A percentile compares a stretch with the other conserved stretches of the same genome.
phyloP scores from a whole-genome alignment of 345 rosid genomes.

The Eutrema japonicum region DNA sequence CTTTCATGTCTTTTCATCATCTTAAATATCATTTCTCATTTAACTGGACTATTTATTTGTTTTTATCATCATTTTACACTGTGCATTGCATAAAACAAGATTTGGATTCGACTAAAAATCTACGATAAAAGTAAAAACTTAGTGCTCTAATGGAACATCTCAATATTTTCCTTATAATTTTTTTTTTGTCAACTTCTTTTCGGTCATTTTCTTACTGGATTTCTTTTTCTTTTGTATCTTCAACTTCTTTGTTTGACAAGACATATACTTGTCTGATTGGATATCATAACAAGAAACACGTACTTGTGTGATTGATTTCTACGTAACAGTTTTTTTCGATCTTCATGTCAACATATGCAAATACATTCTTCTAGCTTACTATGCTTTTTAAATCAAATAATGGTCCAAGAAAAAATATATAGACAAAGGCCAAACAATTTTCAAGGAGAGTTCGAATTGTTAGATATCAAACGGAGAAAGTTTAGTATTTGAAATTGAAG shows the following conservation, averaged over 20 bases:
- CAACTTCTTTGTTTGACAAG: constrained; percentile 37
- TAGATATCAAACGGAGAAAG: not conserved
- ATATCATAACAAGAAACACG: constrained; percentile 36
- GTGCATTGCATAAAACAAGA: not conserved
- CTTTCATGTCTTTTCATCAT: constrained; percentile 31
- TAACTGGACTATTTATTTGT: not conserved
- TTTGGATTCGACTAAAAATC: constrained; percentile 5
- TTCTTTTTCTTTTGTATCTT: constrained; percentile 22
- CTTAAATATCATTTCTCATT: not conserved
- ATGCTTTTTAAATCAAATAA: constrained; percentile 3
- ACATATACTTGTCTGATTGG: constrained; percentile 37
- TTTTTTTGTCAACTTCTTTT: constrained; percentile 22
- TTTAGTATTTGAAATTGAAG: not conserved
- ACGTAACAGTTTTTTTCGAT: constrained; percentile 15
- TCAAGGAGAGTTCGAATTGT: not conserved
- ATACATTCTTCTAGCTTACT: constrained; percentile 14
- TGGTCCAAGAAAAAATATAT: not conserved
- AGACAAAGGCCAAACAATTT: not conserved
- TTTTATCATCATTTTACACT: constrained; percentile 2
- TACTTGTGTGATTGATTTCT: constrained; percentile 40
- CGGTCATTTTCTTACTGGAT: constrained; percentile 1
- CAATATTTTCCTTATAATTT: not conserved
- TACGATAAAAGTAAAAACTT: not conserved
- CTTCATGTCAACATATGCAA: constrained; percentile 1
- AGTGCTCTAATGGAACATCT: constrained; percentile 10